Percentiles rank a stretch among this genome's conserved stretches.
These are phyloP conservation scores for Croton laevigatus DNA, from an alignment of 441 rosid species.

Conservation along the genomic window DNA sequence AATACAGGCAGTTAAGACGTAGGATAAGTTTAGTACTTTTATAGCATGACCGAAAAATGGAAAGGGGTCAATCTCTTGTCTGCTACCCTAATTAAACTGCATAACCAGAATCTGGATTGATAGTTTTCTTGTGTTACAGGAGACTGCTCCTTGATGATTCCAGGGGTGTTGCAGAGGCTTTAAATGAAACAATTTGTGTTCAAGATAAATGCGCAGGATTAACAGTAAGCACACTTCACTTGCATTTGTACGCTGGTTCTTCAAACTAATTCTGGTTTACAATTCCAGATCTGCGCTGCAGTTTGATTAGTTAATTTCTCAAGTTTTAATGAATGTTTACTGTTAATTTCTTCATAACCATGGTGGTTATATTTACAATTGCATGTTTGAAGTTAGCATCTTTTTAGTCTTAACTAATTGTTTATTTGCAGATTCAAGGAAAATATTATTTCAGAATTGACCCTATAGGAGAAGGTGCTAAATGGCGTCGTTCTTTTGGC, in stretches of 20 bases:
- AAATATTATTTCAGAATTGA: constrained; percentile 54
- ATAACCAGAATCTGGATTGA: not conserved
- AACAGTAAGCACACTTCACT: constrained; percentile 47
- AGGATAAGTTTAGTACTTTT: not conserved
- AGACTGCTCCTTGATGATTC: constrained; percentile 90
- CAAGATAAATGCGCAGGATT: constrained; percentile 68
- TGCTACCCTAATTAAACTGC: not conserved
- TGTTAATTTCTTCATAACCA: not conserved
- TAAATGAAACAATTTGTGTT: constrained; percentile 89
- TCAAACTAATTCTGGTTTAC: not conserved
- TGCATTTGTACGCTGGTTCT: not conserved
- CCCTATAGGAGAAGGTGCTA: constrained; percentile 54
- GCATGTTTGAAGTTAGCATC: constrained; percentile 1
- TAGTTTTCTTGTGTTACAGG: constrained; percentile 44
- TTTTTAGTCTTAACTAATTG: not conserved
- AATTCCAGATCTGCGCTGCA: not conserved
- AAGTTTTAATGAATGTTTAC: not conserved
- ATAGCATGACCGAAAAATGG: not conserved
- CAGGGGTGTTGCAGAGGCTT: constrained; percentile 87
- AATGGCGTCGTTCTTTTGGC: constrained; percentile 59
- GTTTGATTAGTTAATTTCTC: constrained; percentile 1
- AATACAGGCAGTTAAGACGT: not conserved
- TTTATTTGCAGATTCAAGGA: constrained; percentile 43
- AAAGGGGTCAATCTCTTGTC: not conserved
- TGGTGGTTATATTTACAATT: not conserved